Evolutionary conservation across 2,329 filamentous ascomycete genomes (phyloP), one percentile per base, ranked within the genome.

Genomic region (Fusarium citri): DNA sequence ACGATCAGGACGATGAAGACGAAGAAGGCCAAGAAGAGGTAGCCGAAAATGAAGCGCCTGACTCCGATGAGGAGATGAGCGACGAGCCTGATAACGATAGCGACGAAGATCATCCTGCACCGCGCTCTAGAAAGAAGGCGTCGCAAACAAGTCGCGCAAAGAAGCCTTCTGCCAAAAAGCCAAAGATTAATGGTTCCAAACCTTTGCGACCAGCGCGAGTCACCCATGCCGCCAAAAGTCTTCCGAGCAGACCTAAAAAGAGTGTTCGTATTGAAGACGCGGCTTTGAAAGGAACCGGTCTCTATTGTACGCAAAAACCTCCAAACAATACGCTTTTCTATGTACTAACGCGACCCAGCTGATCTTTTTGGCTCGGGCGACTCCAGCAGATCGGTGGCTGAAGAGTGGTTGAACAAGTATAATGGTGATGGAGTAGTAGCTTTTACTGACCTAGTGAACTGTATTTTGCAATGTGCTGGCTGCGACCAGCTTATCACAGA

Each of bases 401-500:
- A 85, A 54, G 83, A 86, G 57, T 92, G 89, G 88, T 83, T 89
- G 63, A 81, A 84, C 61, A 84, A 83, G 63, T 91, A 90, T 74
- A 83, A 84, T 67, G 80, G 80, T 8, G 83, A 90, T 72, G 83
- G 85, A 64, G 82, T 84, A 18, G 81, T 79, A 28, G 88, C 88
- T 14, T 81, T 91, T 68, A 84, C 86, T 18, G 88, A 91, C 50
- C 80, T 92, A 57, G 85, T 92, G 72, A 92, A 91, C 79, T 90
- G 89, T 70, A 86, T 91, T 37, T 80, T 92, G 40, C 86, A 88
- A 74, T 87, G 92, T 67, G 89, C 94, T 20, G 96, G 96, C 30
- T 97, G 94, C 78, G 89, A 93, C 57, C 85, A 93, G 56, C 87
- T 92, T 71, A 88, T 99, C 57, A 92, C 91, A 12, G 87, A 88